Evolutionary conservation across 148 eudicot genomes (phyloP).

Genomic region (Persicaria maculosa): DNA sequence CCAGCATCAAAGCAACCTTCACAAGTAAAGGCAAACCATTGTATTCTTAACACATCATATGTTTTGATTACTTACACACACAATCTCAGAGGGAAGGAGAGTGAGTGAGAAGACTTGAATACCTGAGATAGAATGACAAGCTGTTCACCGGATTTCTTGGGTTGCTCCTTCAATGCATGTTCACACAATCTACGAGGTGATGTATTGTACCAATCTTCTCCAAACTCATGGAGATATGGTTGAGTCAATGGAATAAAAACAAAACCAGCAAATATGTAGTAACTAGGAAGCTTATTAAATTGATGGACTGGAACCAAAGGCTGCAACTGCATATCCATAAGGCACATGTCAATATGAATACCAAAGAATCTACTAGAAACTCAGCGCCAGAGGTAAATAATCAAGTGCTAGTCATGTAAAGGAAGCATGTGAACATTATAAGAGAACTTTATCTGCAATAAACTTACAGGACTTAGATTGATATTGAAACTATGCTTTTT

Average conservation of each 20-base stretch:
- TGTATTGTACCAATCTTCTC: conserved; percentile 96
- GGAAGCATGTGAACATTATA: not conserved
- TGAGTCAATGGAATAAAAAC: conserved; percentile 88
- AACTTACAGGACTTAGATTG: conserved; percentile 72
- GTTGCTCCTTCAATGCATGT: conserved; percentile 71
- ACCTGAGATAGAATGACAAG: conserved; percentile 94
- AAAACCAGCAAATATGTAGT: conserved; percentile 91
- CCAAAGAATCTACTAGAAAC: not conserved
- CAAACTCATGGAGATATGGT: conserved; percentile 94
- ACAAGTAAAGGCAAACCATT: not conserved
- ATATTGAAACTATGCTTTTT: conserved; percentile 47
- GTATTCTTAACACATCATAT: not conserved
- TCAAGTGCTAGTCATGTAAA: not conserved
- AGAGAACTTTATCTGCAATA: conserved; percentile 4
- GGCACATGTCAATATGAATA: not conserved
- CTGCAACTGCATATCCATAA: conserved; percentile 52
- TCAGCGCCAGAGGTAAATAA: not conserved
- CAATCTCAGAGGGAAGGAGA: not conserved
- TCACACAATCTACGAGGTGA: conserved; percentile 96
- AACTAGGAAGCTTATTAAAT: conserved; percentile 85
- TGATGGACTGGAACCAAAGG: conserved; percentile 92
- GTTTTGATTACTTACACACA: not conserved
- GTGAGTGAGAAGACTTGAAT: conserved; percentile 9
- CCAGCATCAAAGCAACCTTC: not conserved
- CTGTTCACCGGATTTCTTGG: conserved; percentile 73